phyloP scores from a whole-genome alignment of 2,329 filamentous ascomycete species.

The Monosporascus sp. region DNA sequence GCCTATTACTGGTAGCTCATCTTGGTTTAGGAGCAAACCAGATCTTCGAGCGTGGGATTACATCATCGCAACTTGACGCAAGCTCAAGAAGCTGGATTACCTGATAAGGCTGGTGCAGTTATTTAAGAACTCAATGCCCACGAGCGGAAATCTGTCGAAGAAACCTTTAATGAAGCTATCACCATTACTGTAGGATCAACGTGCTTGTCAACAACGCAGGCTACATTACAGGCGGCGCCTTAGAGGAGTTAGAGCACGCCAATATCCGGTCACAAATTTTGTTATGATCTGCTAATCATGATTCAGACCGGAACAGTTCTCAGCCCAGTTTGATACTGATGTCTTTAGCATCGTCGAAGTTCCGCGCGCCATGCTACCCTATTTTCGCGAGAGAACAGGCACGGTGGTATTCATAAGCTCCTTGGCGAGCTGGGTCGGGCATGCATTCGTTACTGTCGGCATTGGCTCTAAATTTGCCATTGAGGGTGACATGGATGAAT shows the following conservation, averaged over 20 bases:
- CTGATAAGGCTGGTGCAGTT: constrained; percentile 6
- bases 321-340: constrained; percentile 13
- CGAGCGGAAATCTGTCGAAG: constrained; percentile 6
- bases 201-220: constrained; percentile 16
- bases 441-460: constrained; percentile 9
- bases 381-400: constrained; percentile 9
- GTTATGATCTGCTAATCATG: background rate
- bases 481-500: constrained; percentile 4
- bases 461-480: constrained; percentile 14
- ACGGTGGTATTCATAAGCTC: constrained; percentile 14
- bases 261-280: too few species aligned
- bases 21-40: constrained; percentile 10
- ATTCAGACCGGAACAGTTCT: constrained; percentile 1
- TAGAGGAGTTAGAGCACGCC: constrained; percentile 12
- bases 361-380: constrained; percentile 10
- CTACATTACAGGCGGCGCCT: constrained; percentile 5
- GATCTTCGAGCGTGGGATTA: constrained; percentile 10
- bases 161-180: constrained; percentile 10
- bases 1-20: constrained; percentile 15
- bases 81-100: constrained; percentile 10
- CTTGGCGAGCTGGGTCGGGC: constrained; percentile 8
- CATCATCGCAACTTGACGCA: constrained; percentile 9
- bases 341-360: constrained; percentile 12
- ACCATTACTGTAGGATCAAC: constrained; percentile 10
- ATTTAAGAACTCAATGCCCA: constrained; percentile 11